A percentile compares a stretch with the other conserved stretches of the same genome.
phyloP scores from a whole-genome alignment of 2,329 filamentous ascomycete genomes.

The Pyrenophora graminea region DNA sequence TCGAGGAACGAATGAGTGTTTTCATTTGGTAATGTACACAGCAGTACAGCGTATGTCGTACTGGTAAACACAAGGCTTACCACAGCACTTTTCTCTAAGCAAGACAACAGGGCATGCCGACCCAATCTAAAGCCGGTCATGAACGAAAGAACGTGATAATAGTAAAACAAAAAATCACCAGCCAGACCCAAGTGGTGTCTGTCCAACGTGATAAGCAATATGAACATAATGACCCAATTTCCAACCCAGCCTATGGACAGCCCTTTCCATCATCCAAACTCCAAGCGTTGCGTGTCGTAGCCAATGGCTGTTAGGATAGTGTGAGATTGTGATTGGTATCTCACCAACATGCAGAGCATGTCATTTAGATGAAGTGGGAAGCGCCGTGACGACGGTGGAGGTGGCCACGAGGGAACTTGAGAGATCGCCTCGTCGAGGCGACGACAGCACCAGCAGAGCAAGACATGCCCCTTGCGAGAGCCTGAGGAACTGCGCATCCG shows the following conservation, averaged over 20 bases:
- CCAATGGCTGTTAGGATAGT: constrained; percentile 13
- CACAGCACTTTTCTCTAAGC: constrained; percentile 14
- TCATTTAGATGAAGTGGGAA: constrained; percentile 26
- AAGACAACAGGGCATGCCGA: constrained; percentile 21
- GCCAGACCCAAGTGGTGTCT: constrained; percentile 16
- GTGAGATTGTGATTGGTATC: constrained; percentile 2
- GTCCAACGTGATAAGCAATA: constrained; percentile 15
- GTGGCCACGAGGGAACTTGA: constrained; percentile 32
- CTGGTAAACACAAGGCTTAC: constrained; percentile 15
- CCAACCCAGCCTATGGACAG: constrained; percentile 13
- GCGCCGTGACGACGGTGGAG: constrained; percentile 37
- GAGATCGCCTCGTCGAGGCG: constrained; percentile 20
- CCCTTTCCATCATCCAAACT: constrained; percentile 23
- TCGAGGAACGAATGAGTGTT: constrained; percentile 13
- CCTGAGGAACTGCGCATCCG: constrained; percentile 47
- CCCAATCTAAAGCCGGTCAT: constrained; percentile 16
- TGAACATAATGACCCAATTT: constrained; percentile 23
- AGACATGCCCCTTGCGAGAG: constrained; percentile 48
- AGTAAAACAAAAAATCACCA: constrained; percentile 12
- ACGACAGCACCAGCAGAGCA: constrained; percentile 44
- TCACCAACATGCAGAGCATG: constrained; percentile 2
- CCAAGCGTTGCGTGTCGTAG: constrained; percentile 27
- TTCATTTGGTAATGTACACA: constrained; percentile 21
- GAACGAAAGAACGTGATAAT: constrained; percentile 21
- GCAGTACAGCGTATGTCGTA: constrained; percentile 12